Conservation (phyloP, 2,329 filamentous ascomycete species). For the Colletotrichum sp. region DNA sequence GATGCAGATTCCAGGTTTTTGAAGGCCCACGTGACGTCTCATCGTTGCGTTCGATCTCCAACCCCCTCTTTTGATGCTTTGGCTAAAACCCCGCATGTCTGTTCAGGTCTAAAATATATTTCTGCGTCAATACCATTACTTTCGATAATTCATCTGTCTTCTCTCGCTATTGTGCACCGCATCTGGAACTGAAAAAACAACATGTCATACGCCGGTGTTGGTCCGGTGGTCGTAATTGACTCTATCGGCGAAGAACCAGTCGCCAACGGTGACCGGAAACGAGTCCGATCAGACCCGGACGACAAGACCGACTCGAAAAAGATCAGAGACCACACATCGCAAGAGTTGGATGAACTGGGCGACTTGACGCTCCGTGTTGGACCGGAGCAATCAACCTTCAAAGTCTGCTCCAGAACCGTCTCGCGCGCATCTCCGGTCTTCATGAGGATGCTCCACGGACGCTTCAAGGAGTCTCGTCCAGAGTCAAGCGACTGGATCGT, state of each 20-base stretch:
- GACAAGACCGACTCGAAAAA: background rate
- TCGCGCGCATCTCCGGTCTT: background rate
- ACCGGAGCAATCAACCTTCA: background rate
- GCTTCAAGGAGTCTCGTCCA: background rate
- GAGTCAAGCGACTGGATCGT: background rate
- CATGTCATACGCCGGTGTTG: background rate
- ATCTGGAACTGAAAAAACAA: background rate
- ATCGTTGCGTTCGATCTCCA: background rate
- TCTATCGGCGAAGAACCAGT: background rate
- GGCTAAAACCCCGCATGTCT: background rate
- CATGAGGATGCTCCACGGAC: background rate
- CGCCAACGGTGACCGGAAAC: rapidly evolving
- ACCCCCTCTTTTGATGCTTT: background rate
- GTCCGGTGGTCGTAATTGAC: background rate
- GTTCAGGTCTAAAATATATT: rapidly evolving
- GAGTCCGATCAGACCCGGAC: rapidly evolving
- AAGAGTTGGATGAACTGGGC: background rate
- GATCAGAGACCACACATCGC: background rate
- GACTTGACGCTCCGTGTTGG: background rate
- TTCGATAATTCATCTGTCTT: background rate
- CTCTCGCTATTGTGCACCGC: background rate
- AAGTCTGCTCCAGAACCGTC: background rate
- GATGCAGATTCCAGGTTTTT: background rate
- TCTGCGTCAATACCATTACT: background rate
- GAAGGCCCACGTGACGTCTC: background rate